These are phyloP conservation scores for Epipyxis sp. DNA, from an alignment of 108 stramenopile species.

Conservation along the genomic window DNA sequence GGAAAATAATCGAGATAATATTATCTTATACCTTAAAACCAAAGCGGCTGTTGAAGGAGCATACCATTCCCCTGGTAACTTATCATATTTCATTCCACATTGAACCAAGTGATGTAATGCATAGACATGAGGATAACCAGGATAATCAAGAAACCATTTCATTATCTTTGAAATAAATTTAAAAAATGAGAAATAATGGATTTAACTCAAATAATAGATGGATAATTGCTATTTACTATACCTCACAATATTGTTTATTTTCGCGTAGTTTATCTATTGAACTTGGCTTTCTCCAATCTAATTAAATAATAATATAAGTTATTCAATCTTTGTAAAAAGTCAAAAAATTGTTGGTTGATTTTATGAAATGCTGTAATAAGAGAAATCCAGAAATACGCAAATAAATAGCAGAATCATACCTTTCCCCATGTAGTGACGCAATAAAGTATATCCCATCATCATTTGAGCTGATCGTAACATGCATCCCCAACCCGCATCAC, in stretches of 20 bases:
- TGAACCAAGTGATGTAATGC: conserved; percentile 27
- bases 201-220: too few relatives aligned
- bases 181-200: not conserved
- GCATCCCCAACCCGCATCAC: conserved; percentile 97
- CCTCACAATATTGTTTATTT: conserved; percentile 3
- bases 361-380: too few relatives aligned
- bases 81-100: conserved; percentile 53
- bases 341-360: too few relatives aligned
- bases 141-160: not conserved
- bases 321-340: too few relatives aligned
- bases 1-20: too few relatives aligned
- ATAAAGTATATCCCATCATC: conserved; percentile 76
- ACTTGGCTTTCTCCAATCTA: conserved; percentile 11
- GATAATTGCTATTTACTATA: not conserved
- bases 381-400: too few relatives aligned
- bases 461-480: conserved; percentile 96
- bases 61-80: conserved; percentile 62
- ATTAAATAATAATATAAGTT: too few relatives aligned
- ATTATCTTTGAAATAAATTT: too few relatives aligned
- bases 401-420: too few relatives aligned
- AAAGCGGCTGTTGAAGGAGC: conserved; percentile 53
- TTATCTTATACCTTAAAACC: too few relatives aligned
- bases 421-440: conserved; percentile 52
- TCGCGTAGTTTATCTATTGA: not conserved
- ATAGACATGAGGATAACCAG: not conserved